Conservation (phyloP, 345 rosid species). For the Psidium guajava region DNA sequence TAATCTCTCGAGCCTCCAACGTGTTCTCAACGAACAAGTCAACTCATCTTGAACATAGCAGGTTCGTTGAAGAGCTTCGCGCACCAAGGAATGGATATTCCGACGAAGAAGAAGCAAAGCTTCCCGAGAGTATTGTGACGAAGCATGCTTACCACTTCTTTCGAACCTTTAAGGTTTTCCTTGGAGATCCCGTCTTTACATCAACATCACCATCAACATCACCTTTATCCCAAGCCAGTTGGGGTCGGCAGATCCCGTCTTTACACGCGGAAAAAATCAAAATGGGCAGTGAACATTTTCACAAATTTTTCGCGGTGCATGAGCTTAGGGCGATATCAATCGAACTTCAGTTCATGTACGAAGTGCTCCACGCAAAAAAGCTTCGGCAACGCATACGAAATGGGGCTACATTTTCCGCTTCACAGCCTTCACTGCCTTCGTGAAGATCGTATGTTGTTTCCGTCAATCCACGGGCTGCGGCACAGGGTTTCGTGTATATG, state of each 20-base stretch:
- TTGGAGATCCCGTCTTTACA: background rate
- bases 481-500: no score
- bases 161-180: accelerated
- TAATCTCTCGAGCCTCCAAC: background rate
- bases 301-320: accelerated
- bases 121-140: background rate
- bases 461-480: no score
- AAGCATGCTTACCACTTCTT: background rate
- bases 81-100: no score
- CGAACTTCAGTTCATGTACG: background rate
- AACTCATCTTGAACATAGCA: no score
- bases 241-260: background rate
- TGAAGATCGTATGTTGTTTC: background rate
- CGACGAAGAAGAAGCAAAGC: background rate
- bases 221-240: no score
- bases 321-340: background rate
- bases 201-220: no score
- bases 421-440: accelerated
- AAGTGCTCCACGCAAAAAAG: background rate
- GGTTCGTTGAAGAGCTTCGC: background rate
- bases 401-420: background rate
- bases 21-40: background rate
- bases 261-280: accelerated
- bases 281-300: accelerated
- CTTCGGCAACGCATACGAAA: background rate